These are phyloP conservation scores for Lodderomyces metapsilosis DNA, from an alignment of 1,139 yeast species.

Conservation along the genomic window DNA sequence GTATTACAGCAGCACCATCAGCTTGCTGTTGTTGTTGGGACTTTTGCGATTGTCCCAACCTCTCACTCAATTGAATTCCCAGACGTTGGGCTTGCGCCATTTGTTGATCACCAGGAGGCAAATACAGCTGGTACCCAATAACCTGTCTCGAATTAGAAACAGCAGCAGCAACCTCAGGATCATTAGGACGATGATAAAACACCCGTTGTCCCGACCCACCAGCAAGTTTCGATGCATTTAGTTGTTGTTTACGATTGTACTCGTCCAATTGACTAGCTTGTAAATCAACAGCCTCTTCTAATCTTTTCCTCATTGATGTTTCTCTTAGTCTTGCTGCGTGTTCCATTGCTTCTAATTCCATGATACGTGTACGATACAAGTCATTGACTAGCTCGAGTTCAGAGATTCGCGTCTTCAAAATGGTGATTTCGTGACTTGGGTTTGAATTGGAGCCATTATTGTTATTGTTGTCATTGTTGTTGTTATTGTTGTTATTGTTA, in stretches of 20 bases:
- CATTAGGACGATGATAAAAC: background rate
- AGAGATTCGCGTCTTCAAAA: slow-evolving; percentile 72
- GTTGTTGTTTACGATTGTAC: background rate
- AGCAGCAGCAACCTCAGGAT: background rate
- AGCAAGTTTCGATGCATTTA: background rate
- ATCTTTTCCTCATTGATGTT: slow-evolving; percentile 44
- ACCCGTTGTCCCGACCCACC: background rate
- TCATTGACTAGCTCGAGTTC: slow-evolving; percentile 91
- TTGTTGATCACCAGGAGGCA: slow-evolving; percentile 1
- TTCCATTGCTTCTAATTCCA: slow-evolving; percentile 76
- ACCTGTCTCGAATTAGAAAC: background rate
- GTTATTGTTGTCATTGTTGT: slow-evolving; percentile 15
- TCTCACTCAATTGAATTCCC: slow-evolving; percentile 1
- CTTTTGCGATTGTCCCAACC: background rate
- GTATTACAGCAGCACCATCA: background rate
- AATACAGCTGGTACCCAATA: background rate
- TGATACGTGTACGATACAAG: slow-evolving; percentile 74
- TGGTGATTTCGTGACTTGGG: slow-evolving; percentile 47
- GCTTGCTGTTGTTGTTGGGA: slow-evolving; percentile 5
- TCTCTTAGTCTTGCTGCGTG: slow-evolving; percentile 56
- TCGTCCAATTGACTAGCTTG: slow-evolving; percentile 12
- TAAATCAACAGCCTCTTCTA: slow-evolving; percentile 42
- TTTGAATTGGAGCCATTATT: slow-evolving; percentile 16
- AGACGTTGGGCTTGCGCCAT: slow-evolving; percentile 5
- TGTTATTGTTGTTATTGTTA: slow-evolving; percentile 14